Evolutionary conservation across 768 basidiomycete genomes (phyloP).

Genomic region (Agaricus subrufescens): DNA sequence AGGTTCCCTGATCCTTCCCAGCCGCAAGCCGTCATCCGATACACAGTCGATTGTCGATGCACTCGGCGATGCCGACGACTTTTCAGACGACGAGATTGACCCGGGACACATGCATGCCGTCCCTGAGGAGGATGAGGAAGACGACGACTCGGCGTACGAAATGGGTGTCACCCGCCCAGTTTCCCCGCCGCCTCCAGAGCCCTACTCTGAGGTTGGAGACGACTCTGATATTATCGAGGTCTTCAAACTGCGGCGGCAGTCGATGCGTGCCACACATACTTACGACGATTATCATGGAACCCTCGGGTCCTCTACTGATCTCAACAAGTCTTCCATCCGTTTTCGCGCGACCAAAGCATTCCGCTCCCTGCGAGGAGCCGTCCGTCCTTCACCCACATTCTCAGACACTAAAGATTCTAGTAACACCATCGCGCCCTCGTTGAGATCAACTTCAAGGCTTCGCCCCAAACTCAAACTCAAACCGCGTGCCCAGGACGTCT

Average conservation of each 20-base stretch:
- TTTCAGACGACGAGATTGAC: constrained; percentile 20
- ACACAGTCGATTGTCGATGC: constrained; percentile 27
- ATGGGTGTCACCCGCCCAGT: not conserved
- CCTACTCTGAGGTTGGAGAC: constrained; percentile 23
- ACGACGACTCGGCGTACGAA: constrained; percentile 3
- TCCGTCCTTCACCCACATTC: constrained; percentile 6
- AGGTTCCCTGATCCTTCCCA: constrained; percentile 7
- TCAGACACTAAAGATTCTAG: not conserved
- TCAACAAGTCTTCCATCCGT: constrained; percentile 28
- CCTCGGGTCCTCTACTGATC: not conserved
- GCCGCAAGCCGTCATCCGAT: constrained; percentile 16
- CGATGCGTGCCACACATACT: constrained; percentile 17
- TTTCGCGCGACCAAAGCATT: constrained; percentile 41
- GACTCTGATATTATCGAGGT: constrained; percentile 60
- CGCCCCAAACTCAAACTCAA: constrained; percentile 17
- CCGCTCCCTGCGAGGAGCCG: constrained; percentile 37
- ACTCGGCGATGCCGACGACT: constrained; percentile 19
- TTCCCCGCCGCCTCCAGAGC: constrained; percentile 15
- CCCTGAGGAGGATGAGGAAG: constrained; percentile 16
- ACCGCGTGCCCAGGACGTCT: constrained; percentile 33
- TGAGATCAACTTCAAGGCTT: constrained; percentile 18
- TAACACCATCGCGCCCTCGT: constrained; percentile 31
- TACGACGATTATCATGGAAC: not conserved
- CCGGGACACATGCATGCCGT: constrained; percentile 19
- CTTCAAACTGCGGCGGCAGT: constrained; percentile 46